Evolutionary conservation across 768 basidiomycete species (phyloP).

Genomic region (Suillus occidentalis): DNA sequence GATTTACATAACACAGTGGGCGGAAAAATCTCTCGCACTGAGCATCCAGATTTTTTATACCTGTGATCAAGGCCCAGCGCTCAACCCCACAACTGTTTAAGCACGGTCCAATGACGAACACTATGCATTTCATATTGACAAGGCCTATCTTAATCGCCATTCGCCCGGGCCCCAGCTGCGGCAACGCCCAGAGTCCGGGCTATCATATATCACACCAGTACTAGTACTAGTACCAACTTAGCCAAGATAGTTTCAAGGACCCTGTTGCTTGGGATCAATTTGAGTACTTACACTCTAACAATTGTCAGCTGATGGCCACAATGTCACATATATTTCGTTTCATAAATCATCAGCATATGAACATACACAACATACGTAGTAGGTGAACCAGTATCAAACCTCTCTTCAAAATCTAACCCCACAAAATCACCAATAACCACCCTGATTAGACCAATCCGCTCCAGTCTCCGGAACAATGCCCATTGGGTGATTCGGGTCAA

Average conservation of each 20-base stretch:
- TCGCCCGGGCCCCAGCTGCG: not conserved
- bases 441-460: constrained; percentile 2
- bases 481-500: constrained; percentile 1
- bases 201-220: too few relatives aligned
- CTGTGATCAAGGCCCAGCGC: not conserved
- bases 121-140: not conserved
- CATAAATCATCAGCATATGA: not conserved
- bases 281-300: too few relatives aligned
- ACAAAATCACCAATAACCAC: not conserved
- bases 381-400: not conserved
- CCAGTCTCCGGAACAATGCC: constrained; percentile 14
- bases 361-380: not conserved
- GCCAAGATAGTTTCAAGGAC: too few relatives aligned
- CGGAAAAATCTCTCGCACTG: not conserved
- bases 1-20: not conserved
- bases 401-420: not conserved
- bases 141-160: not conserved
- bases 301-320: too few relatives aligned
- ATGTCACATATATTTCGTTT: too few relatives aligned
- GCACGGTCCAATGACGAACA: not conserved
- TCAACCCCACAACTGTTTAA: not conserved
- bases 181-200: too few relatives aligned
- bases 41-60: not conserved
- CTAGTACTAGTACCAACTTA: too few relatives aligned
- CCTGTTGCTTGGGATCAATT: too few relatives aligned